These are phyloP conservation scores for Oidium heveae DNA, from an alignment of 2,329 filamentous ascomycete species.

Conservation along the genomic window DNA sequence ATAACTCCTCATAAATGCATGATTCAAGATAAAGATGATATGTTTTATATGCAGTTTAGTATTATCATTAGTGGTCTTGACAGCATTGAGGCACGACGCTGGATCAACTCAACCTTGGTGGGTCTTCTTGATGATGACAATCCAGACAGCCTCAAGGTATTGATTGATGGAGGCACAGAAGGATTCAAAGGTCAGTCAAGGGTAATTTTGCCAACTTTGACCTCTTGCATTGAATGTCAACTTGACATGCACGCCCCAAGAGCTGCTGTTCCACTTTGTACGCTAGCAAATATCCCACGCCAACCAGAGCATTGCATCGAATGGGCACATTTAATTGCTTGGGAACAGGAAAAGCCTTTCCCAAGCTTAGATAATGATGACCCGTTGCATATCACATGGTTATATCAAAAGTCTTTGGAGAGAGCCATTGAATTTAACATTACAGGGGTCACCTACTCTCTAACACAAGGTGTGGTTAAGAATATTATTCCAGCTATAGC, in stretches of 20 bases:
- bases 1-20: constrained; percentile 87
- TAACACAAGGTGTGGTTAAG: constrained; percentile 94
- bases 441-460: constrained; percentile 71
- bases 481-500: constrained; percentile 98
- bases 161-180: constrained; percentile 93
- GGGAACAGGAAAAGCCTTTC: constrained; percentile 69
- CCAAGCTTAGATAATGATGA: constrained; percentile 83
- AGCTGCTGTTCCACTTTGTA: constrained; percentile 88
- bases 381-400: constrained; percentile 90
- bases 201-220: constrained; percentile 76
- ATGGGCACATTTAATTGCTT: constrained; percentile 96
- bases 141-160: constrained; percentile 66
- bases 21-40: constrained; percentile 90
- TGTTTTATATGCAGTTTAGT: constrained; percentile 93
- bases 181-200: constrained; percentile 92
- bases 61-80: constrained; percentile 84
- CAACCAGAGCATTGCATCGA: constrained; percentile 97
- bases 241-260: constrained; percentile 97
- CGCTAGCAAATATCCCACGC: constrained; percentile 81
- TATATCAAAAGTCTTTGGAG: constrained; percentile 60
- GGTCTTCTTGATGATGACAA: constrained; percentile 69
- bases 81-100: constrained; percentile 89
- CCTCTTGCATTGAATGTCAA: constrained; percentile 93
- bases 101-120: constrained; percentile 90
- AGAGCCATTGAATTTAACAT: constrained; percentile 81